Conservation (phyloP, 2,329 filamentous ascomycete genomes). For the Didymella lethalis region DNA sequence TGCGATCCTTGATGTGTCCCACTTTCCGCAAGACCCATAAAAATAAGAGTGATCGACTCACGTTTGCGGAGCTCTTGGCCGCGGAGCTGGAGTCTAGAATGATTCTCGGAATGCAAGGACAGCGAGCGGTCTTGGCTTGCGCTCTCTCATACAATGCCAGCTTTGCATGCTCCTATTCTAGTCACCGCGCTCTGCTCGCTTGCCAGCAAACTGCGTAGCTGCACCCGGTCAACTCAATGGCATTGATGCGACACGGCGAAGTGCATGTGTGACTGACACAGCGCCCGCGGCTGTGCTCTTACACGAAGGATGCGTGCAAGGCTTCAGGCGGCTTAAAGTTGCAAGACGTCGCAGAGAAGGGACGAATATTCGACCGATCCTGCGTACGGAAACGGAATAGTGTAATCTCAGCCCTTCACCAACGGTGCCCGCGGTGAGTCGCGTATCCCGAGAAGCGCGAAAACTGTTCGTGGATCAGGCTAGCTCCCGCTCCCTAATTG, state of each 20-base stretch:
- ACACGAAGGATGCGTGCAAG: conserved; percentile 1
- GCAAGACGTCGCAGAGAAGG: conserved; percentile 6
- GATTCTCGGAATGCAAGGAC: conserved; percentile 14
- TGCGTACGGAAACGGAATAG: conserved; percentile 10
- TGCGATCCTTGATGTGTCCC: conserved; percentile 11
- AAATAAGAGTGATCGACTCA: conserved; percentile 3
- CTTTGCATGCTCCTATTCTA: conserved; percentile 7
- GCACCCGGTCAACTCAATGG: conserved; percentile 9
- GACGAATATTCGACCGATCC: conserved; percentile 21
- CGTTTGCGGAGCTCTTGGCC: conserved; percentile 9
- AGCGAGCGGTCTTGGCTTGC: conserved; percentile 15
- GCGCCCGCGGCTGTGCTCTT: conserved; percentile 8
- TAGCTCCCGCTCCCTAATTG: conserved; percentile 24
- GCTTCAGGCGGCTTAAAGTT: conserved; percentile 1
- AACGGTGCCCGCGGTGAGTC: conserved; percentile 12
- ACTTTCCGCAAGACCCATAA: conserved; percentile 15
- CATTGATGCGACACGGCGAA: conserved; percentile 4
- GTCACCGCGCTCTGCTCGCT: neutral
- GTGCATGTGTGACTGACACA: conserved; percentile 6
- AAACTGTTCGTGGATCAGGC: neutral
- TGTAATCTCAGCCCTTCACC: conserved; percentile 13
- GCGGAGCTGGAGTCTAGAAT: conserved; percentile 6
- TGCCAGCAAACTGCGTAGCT: conserved; percentile 1
- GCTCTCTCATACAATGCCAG: conserved; percentile 8
- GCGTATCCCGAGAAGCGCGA: conserved; percentile 13